phyloP scores from a whole-genome alignment of 2,329 filamentous ascomycete species.

The Lecanicillium sp. region DNA sequence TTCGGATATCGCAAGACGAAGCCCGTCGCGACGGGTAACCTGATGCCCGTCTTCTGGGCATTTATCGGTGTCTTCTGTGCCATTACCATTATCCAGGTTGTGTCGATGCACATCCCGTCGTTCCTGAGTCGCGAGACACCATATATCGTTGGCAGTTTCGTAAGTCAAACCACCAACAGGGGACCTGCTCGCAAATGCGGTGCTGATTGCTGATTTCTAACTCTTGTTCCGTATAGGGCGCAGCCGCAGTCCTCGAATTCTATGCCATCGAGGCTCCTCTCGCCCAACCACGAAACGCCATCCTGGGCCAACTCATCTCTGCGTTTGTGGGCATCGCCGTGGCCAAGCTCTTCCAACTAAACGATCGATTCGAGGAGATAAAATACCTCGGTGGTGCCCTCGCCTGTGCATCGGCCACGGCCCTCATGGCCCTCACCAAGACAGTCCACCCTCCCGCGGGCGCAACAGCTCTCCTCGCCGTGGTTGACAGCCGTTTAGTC shows the following conservation, averaged over 20 bases:
- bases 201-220: neutral
- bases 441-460: conserved; percentile 70
- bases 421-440: conserved; percentile 61
- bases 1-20: conserved; percentile 50
- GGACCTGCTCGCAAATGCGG: neutral
- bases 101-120: conserved; percentile 44
- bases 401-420: conserved; percentile 54
- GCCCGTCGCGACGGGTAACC: conserved; percentile 40
- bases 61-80: conserved; percentile 57
- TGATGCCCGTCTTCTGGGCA: conserved; percentile 54
- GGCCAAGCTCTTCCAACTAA: conserved; percentile 56
- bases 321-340: conserved; percentile 53
- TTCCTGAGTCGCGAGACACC: conserved; percentile 47
- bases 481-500: conserved; percentile 46
- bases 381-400: conserved; percentile 60
- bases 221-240: conserved; percentile 42
- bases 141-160: conserved; percentile 62
- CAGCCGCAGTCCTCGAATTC: conserved; percentile 69
- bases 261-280: conserved; percentile 65
- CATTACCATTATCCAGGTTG: conserved; percentile 51
- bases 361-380: conserved; percentile 37
- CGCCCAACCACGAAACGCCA: conserved; percentile 62
- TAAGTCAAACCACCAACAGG: conserved; percentile 30
- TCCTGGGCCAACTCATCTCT: conserved; percentile 60
- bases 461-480: conserved; percentile 63